A percentile compares a stretch with the other conserved stretches of the same genome.
Conservation (phyloP, 169 alveolate species). For the Cryptosporidium canis region DNA sequence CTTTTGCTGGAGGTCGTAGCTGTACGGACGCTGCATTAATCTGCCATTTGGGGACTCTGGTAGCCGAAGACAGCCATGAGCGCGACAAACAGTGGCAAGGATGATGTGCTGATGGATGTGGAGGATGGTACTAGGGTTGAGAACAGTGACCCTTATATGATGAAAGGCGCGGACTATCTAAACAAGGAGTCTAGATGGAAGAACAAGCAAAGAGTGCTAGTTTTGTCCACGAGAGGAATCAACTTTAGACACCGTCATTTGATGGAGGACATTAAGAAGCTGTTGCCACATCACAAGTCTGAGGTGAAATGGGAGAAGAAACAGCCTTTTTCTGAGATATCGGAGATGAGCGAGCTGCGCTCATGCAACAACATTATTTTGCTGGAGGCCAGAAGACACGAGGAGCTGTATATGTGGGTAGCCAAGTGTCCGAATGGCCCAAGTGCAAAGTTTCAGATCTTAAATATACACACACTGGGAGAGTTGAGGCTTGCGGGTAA, state of each 20-base stretch:
- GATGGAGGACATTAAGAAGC: constrained; percentile 90
- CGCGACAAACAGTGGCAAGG: neutral
- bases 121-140: neutral
- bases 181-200: constrained; percentile 89
- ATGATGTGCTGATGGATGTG: neutral
- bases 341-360: constrained; percentile 83
- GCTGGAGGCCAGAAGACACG: constrained; percentile 89
- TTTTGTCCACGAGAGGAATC: constrained; percentile 94
- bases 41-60: neutral
- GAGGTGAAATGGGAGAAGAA: constrained; percentile 93
- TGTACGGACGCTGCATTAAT: neutral
- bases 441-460: constrained; percentile 89
- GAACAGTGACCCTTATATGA: constrained; percentile 84
- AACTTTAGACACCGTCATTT: constrained; percentile 92
- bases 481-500: constrained; percentile 95
- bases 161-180: constrained; percentile 86
- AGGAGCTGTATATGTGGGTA: constrained; percentile 92
- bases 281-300: constrained; percentile 97
- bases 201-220: constrained; percentile 93
- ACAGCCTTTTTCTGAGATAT: constrained; percentile 81
- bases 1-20: too few relatives aligned
- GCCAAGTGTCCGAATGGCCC: constrained; percentile 96
- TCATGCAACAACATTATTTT: constrained; percentile 90
- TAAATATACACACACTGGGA: constrained; percentile 90
- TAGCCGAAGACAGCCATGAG: neutral